These are phyloP conservation scores for Ceratocystis cacaofunesta DNA, from an alignment of 2,329 filamentous ascomycete species.

Conservation along the genomic window DNA sequence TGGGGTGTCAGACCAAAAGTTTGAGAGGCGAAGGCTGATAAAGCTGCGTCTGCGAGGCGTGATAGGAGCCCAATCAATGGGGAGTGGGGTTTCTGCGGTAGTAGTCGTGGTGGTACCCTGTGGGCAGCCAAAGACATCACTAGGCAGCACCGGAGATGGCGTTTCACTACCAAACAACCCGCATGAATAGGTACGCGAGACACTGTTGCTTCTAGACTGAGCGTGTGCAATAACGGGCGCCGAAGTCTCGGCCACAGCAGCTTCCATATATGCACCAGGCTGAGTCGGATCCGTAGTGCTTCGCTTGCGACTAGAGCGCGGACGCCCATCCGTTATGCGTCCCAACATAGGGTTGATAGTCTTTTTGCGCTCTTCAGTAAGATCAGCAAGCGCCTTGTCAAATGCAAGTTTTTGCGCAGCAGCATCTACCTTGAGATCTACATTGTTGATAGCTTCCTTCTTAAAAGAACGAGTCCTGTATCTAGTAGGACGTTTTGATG, in stretches of 20 bases:
- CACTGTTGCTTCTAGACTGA: not conserved
- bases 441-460: not conserved
- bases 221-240: not conserved
- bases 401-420: conserved; percentile 13
- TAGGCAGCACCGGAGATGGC: not conserved
- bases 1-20: conserved; percentile 5
- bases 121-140: not conserved
- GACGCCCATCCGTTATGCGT: conserved; percentile 12
- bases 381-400: conserved; percentile 13
- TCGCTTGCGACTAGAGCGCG: conserved; percentile 5
- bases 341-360: conserved; percentile 14
- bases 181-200: conserved; percentile 7
- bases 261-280: not conserved
- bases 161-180: not conserved
- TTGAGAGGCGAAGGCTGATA: conserved; percentile 15
- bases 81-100: not conserved
- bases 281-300: not conserved
- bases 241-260: not conserved
- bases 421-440: not conserved
- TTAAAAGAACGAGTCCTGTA: conserved; percentile 1
- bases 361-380: conserved; percentile 14
- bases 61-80: conserved; percentile 3
- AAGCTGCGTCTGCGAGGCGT: conserved; percentile 28
- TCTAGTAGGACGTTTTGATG: conserved; percentile 2
- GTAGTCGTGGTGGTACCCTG: not conserved